A percentile compares a stretch with the other conserved stretches of the same genome.
These are phyloP conservation scores for Chrysoporthe austroafricana DNA, from an alignment of 2,329 filamentous ascomycete species.

Conservation along the genomic window DNA sequence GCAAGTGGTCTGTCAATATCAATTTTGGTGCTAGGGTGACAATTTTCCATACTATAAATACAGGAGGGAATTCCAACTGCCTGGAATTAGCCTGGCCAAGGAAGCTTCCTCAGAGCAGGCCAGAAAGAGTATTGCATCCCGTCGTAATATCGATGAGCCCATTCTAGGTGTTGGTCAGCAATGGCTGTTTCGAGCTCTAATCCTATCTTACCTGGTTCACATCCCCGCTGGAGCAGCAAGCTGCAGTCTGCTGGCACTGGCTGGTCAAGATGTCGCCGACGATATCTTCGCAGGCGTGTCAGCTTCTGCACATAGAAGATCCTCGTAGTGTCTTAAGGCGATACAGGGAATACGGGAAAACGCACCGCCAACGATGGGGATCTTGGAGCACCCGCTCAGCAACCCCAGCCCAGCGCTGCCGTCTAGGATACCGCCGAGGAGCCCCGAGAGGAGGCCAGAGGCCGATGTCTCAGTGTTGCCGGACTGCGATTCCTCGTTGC, in stretches of 20 bases:
- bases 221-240: background rate
- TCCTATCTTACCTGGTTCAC: conserved; percentile 12
- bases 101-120: background rate
- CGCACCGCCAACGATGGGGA: conserved; percentile 2
- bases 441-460: background rate
- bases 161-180: background rate
- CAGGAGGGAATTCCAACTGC: background rate
- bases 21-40: background rate
- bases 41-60: background rate
- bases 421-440: background rate
- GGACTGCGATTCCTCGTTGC: conserved; percentile 5
- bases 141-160: conserved; percentile 3
- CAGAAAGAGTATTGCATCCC: conserved; percentile 2
- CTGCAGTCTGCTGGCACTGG: conserved; percentile 11
- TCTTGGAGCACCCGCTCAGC: conserved; percentile 8
- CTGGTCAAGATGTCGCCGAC: conserved; percentile 1
- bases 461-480: background rate
- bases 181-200: background rate
- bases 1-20: background rate
- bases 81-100: background rate
- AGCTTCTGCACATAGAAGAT: background rate
- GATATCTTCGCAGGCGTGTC: background rate
- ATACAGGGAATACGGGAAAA: background rate
- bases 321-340: no score
- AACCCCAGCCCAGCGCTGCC: background rate